Conservation (phyloP, 768 basidiomycete genomes). For the Panaeolus cyanescens region DNA sequence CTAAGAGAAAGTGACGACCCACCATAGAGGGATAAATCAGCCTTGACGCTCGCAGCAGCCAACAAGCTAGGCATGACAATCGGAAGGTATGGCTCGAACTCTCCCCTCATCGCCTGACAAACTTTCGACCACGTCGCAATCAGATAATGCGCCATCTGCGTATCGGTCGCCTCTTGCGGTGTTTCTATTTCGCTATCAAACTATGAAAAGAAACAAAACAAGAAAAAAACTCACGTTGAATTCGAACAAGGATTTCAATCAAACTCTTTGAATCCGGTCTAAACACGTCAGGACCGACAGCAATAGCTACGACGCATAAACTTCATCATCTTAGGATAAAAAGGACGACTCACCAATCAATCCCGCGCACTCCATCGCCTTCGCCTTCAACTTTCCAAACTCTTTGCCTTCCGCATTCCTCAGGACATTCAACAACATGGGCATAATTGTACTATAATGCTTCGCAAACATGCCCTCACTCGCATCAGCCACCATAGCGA, state of each 20-base stretch:
- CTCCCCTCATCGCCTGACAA: constrained; percentile 79
- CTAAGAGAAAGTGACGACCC: constrained; percentile 16
- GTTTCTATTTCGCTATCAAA: constrained; percentile 43
- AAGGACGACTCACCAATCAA: constrained; percentile 64
- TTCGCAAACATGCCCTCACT: constrained; percentile 80
- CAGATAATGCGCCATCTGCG: constrained; percentile 72
- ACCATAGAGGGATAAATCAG: constrained; percentile 78
- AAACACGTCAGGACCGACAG: constrained; percentile 82
- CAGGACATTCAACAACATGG: constrained; percentile 74
- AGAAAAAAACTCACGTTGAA: constrained; percentile 63
- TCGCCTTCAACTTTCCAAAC: constrained; percentile 69
- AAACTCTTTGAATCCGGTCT: constrained; percentile 72
- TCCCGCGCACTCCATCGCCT: constrained; percentile 92
- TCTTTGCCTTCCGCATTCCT: constrained; percentile 68
- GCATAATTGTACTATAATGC: constrained; percentile 83
- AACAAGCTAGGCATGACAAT: constrained; percentile 83
- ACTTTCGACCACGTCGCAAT: constrained; percentile 90
- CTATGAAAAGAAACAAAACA: neutral
- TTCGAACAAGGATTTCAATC: constrained; percentile 70
- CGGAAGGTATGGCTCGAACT: constrained; percentile 86
- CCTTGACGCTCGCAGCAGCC: constrained; percentile 75
- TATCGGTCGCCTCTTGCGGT: constrained; percentile 70
- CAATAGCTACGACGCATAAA: constrained; percentile 57
- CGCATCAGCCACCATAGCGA: constrained; percentile 89
- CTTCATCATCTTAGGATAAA: neutral